phyloP scores from a whole-genome alignment of 2,329 filamentous ascomycete genomes.

The Biscogniauxia marginata region DNA sequence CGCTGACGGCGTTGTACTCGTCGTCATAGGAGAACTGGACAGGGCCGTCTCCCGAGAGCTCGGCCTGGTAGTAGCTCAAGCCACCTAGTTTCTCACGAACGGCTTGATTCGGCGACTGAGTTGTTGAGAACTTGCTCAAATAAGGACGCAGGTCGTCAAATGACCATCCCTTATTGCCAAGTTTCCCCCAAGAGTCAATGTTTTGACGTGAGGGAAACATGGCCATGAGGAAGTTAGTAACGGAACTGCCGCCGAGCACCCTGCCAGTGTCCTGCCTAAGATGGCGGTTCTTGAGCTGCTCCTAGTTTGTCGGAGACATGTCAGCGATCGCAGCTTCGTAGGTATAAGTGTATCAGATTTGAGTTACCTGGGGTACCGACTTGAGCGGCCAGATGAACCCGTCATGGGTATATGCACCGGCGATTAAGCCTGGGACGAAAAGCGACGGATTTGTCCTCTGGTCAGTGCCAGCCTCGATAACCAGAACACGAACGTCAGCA shows the following conservation, averaged over 20 bases:
- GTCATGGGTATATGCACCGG: constrained; percentile 21
- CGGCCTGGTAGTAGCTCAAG: constrained; percentile 32
- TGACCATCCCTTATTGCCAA: constrained; percentile 24
- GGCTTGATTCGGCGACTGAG: constrained; percentile 15
- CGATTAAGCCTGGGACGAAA: constrained; percentile 35
- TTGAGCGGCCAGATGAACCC: constrained; percentile 42
- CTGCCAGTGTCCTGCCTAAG: constrained; percentile 34
- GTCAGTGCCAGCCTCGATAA: constrained; percentile 41
- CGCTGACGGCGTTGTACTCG: constrained; percentile 32
- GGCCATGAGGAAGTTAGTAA: constrained; percentile 24
- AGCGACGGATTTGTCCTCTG: constrained; percentile 36
- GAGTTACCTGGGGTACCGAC: constrained; percentile 35
- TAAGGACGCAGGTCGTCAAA: constrained; percentile 21
- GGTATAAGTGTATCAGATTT: background rate
- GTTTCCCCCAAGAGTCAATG: constrained; percentile 18
- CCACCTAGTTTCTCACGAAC: constrained; percentile 17
- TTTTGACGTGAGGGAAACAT: constrained; percentile 23
- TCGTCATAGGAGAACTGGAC: constrained; percentile 38
- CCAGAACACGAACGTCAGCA: constrained; percentile 34
- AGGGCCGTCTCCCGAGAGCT: constrained; percentile 31
- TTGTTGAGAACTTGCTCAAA: constrained; percentile 19
- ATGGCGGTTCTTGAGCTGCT: constrained; percentile 29
- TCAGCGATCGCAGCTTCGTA: constrained; percentile 3
- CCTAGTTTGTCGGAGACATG: constrained; percentile 10
- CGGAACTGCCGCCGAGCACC: constrained; percentile 33